Base-by-base conservation (phyloP, 495 filamentous ascomycete genomes). In the Aspergillus nidulans region DNA sequence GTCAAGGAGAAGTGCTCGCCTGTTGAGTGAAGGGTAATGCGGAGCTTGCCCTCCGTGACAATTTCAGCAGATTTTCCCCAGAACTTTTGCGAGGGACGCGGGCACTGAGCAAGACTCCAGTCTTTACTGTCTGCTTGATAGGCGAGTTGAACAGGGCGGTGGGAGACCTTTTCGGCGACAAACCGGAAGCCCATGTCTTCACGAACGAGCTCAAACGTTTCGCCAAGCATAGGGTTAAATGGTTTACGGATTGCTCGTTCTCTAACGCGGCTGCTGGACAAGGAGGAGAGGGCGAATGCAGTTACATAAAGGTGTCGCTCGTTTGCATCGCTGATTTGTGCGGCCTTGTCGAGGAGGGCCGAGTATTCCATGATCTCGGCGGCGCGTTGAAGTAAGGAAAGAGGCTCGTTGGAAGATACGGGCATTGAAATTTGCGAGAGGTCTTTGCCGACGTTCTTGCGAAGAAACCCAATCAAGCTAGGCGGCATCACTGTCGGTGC, bases 361-460 rank as follows among this genome's bases (percentile, higher is more conserved):
- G 90, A 86, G 67, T 98, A 98, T 67, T 98, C 94, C 46, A 96
- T 58, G 63, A 90, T 84, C 68, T 98, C 94, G 1, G 92, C 85
- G 13, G 89, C 79, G 54, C 94, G 86, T 67, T 98, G 94, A 3
- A 96, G 78, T 3, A 92, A 68, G 0, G 92, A 97, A 2, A 86
- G 84, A 1, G 94, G 95, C 65, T 98, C 94, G 69, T 98, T 98
- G 18, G 92, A 85, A 19, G 91, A 92, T 5, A 97, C 94, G 0
- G 94, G 94, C 95, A 97, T 98, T 30, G 89, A 87, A 65, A 97
- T 91, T 4, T 90, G 92, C 47, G 90, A 95, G 6, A 98, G 75
- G 68, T 98, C 94, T 72, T 97, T 97, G 60, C 94, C 94, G 12
- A 97, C 94, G 59, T 98, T 98, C 67, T 97, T 98, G 63, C 95